phyloP scores from a whole-genome alignment of 2,329 filamentous ascomycete species.

The Epichloe elymi region DNA sequence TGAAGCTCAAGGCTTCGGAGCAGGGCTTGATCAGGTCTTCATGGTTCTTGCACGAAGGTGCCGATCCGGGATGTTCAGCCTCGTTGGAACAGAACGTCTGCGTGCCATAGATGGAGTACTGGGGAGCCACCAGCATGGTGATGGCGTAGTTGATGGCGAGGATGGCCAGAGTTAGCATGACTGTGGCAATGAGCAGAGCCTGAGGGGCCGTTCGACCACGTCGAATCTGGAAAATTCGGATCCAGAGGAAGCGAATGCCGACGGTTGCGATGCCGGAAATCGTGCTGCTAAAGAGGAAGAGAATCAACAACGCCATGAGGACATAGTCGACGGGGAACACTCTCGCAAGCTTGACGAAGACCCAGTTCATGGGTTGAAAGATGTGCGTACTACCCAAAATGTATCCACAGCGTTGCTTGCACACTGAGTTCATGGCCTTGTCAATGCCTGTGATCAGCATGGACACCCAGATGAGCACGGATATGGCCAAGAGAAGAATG shows the following conservation, averaged over 20 bases:
- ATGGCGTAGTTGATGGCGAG: slow-evolving; percentile 87
- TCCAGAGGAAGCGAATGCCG: slow-evolving; percentile 93
- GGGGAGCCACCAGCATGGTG: slow-evolving; percentile 86
- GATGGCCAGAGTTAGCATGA: slow-evolving; percentile 79
- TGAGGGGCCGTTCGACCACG: slow-evolving; percentile 84
- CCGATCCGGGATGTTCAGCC: slow-evolving; percentile 45
- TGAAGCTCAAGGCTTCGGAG: slow-evolving; percentile 59
- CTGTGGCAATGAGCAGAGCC: slow-evolving; percentile 79
- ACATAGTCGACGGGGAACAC: slow-evolving; percentile 89
- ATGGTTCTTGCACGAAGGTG: slow-evolving; percentile 63
- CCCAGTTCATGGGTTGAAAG: slow-evolving; percentile 90
- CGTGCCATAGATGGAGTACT: slow-evolving; percentile 87
- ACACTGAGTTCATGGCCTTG: slow-evolving; percentile 90
- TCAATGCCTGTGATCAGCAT: slow-evolving; percentile 95
- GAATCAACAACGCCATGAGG: slow-evolving; percentile 69
- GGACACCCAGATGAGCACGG: slow-evolving; percentile 68
- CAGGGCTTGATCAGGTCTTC: slow-evolving; percentile 66
- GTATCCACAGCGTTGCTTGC: slow-evolving; percentile 83
- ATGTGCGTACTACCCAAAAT: slow-evolving; percentile 77
- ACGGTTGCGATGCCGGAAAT: slow-evolving; percentile 75
- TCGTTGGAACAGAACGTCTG: slow-evolving; percentile 83
- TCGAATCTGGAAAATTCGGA: slow-evolving; percentile 82
- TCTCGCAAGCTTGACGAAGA: slow-evolving; percentile 61
- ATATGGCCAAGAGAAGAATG: slow-evolving; percentile 59
- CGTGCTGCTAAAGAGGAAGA: slow-evolving; percentile 81